Evolutionary conservation across 345 rosid species (phyloP).

Genomic region (Sapria himalayana): DNA sequence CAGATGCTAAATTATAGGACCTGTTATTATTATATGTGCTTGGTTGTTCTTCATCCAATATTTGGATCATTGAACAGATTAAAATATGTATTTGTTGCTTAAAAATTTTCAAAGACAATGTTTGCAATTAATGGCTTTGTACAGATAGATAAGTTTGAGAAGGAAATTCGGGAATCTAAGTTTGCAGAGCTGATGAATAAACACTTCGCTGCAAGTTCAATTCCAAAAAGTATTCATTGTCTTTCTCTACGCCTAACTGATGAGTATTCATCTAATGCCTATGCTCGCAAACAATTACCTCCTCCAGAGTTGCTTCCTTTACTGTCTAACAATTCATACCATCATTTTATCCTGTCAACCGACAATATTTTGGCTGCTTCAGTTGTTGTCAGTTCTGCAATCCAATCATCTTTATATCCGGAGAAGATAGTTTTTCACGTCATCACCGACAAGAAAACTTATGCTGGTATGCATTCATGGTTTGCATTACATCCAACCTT

Average conservation of each 20-base stretch:
- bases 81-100: too few relatives aligned
- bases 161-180: constrained; percentile 75
- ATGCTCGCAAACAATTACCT: constrained; percentile 91
- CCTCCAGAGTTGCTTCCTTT: constrained; percentile 95
- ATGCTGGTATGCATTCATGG: constrained; percentile 99
- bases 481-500: constrained; percentile 74
- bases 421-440: constrained; percentile 89
- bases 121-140: too few relatives aligned
- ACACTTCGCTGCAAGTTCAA: constrained; percentile 97
- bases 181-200: constrained; percentile 93
- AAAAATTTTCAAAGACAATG: too few relatives aligned
- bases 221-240: constrained; percentile 94
- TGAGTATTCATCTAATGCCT: constrained; percentile 98
- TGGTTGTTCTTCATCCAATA: too few relatives aligned
- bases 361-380: constrained; percentile 98
- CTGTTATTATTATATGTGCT: too few relatives aligned
- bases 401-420: constrained; percentile 66
- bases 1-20: too few relatives aligned
- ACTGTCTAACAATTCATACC: constrained; percentile 72
- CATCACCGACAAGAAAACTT: constrained; percentile 97
- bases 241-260: constrained; percentile 88
- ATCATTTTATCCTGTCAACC: constrained; percentile 72
- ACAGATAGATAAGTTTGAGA: constrained; percentile 89
- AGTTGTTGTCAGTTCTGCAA: constrained; percentile 81
- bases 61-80: too few relatives aligned